These are phyloP conservation scores for Suillus placidus DNA, from an alignment of 768 basidiomycete species.

Conservation along the genomic window DNA sequence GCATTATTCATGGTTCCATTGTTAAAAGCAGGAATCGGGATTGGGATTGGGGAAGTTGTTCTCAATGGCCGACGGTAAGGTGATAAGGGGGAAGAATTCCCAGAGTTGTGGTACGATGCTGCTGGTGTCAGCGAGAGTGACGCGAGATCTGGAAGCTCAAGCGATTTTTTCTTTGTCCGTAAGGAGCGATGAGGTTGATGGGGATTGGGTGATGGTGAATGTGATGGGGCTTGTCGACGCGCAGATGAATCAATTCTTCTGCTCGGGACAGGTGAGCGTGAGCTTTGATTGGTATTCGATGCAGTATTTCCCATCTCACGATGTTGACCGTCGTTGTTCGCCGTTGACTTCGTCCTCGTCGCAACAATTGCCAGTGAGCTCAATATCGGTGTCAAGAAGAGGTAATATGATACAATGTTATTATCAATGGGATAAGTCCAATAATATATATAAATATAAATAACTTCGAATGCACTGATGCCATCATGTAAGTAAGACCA, in stretches of 20 bases:
- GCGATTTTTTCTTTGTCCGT: slow-evolving; percentile 68
- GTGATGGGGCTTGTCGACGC: slow-evolving; percentile 23
- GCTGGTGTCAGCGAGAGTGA: slow-evolving; percentile 50
- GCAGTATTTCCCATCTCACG: slow-evolving; percentile 37
- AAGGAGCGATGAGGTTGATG: slow-evolving; percentile 60
- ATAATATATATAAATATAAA: slow-evolving; percentile 11
- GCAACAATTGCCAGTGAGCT: slow-evolving; percentile 25
- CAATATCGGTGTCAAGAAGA: slow-evolving; percentile 36
- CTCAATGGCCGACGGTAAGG: slow-evolving; percentile 42
- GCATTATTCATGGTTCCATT: slow-evolving; percentile 40
- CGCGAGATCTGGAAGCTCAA: slow-evolving; percentile 77
- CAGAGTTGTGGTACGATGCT: slow-evolving; percentile 37
- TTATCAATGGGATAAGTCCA: slow-evolving; percentile 5
- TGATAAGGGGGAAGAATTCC: slow-evolving; percentile 45
- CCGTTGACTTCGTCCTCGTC: slow-evolving; percentile 20
- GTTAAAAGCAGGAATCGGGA: slow-evolving; percentile 43
- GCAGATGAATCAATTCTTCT: slow-evolving; percentile 30
- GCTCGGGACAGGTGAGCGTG: slow-evolving; percentile 27
- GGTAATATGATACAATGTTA: slow-evolving; percentile 19
- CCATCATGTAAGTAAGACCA: neutral
- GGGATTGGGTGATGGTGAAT: slow-evolving; percentile 44
- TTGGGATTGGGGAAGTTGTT: slow-evolving; percentile 52
- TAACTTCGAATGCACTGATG: slow-evolving; percentile 2
- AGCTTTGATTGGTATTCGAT: slow-evolving; percentile 32
- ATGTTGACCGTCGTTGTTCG: slow-evolving; percentile 22